Percentiles rank a stretch among this genome's conserved stretches.
Evolutionary conservation across 2,329 filamentous ascomycete genomes (phyloP).

Genomic region (Pseudocercospora fijiensis): DNA sequence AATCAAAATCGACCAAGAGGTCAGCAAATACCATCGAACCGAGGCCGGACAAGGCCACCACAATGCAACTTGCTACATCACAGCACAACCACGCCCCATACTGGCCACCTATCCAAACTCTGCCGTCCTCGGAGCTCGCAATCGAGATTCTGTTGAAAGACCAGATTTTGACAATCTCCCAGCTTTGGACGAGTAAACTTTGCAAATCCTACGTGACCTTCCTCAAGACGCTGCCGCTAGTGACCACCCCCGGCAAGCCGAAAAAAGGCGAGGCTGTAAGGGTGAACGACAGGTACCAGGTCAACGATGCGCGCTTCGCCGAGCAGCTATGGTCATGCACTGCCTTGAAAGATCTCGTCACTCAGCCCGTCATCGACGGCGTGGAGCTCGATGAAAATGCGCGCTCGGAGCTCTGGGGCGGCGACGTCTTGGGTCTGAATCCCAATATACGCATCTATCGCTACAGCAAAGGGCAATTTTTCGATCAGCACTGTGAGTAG

Average conservation of each 20-base stretch:
- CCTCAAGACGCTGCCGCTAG: conserved; percentile 66
- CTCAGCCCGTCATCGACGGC: conserved; percentile 40
- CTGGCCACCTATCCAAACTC: conserved; percentile 72
- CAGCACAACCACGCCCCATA: conserved; percentile 44
- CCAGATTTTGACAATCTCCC: conserved; percentile 71
- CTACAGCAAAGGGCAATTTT: conserved; percentile 83
- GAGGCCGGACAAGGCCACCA: not conserved
- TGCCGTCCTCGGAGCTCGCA: conserved; percentile 63
- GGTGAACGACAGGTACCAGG: conserved; percentile 86
- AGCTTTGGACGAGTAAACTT: conserved; percentile 71
- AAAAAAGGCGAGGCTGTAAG: conserved; percentile 78
- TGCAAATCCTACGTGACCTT: conserved; percentile 77
- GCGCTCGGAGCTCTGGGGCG: conserved; percentile 64
- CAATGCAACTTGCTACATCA: not conserved
- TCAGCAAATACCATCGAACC: not conserved
- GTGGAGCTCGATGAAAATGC: conserved; percentile 33
- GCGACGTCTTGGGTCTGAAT: conserved; percentile 77
- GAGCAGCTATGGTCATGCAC: conserved; percentile 74
- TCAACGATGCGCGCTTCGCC: conserved; percentile 74
- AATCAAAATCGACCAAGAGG: not conserved
- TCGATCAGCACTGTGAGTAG: conserved; percentile 82
- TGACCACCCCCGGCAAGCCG: conserved; percentile 74
- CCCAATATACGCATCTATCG: conserved; percentile 87
- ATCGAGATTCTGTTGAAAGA: conserved; percentile 58
- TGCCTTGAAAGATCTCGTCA: conserved; percentile 63